phyloP scores from a whole-genome alignment of 805 yeast species.

The Schwanniomyces pseudopolymorphus region DNA sequence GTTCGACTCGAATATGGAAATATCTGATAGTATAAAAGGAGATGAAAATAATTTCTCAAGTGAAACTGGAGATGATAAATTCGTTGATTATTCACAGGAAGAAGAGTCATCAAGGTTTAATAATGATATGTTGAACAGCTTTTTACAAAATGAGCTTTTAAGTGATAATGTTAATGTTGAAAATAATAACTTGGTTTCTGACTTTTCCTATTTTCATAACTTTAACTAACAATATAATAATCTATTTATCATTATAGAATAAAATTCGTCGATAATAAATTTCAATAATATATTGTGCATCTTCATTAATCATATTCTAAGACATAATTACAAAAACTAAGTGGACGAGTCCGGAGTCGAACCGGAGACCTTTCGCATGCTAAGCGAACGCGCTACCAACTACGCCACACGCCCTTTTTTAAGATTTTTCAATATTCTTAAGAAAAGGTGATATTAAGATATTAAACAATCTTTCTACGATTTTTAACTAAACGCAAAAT shows the following conservation, averaged over 20 bases:
- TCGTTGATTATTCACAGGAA: not conserved
- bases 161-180: not conserved
- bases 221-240: too few relatives aligned
- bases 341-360: slow-evolving; percentile 44
- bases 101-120: not conserved
- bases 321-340: not conserved
- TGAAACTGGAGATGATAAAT: too few relatives aligned
- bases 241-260: too few relatives aligned
- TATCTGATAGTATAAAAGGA: not conserved
- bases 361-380: slow-evolving; percentile 52
- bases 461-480: too few relatives aligned
- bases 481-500: too few relatives aligned
- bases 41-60: too few relatives aligned
- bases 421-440: too few relatives aligned
- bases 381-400: slow-evolving; percentile 52
- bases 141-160: not conserved
- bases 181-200: not conserved
- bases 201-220: not conserved
- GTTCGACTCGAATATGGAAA: not conserved
- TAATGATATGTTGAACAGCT: not conserved
- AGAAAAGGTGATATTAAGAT: too few relatives aligned
- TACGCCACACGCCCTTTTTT: slow-evolving; percentile 45
- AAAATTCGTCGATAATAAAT: too few relatives aligned
- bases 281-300: too few relatives aligned
- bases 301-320: too few relatives aligned